These are phyloP conservation scores for Lophium mytilinum DNA, from an alignment of 495 filamentous ascomycete species.

Conservation along the genomic window DNA sequence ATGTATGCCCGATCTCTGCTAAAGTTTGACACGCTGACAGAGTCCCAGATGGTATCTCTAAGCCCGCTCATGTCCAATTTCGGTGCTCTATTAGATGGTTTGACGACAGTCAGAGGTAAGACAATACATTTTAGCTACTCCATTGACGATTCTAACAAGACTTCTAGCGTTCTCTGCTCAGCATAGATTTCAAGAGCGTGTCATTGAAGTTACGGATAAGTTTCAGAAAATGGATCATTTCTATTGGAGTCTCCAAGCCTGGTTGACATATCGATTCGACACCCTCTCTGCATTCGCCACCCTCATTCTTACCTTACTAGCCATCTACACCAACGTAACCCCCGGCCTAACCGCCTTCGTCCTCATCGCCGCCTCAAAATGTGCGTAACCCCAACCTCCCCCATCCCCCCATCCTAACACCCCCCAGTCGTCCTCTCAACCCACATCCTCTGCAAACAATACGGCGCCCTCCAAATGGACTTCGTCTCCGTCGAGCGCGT, in stretches of 20 bases:
- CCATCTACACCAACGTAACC: constrained; percentile 58
- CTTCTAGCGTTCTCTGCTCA: constrained; percentile 62
- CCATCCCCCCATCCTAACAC: background rate
- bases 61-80: constrained; percentile 81
- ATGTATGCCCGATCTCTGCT: background rate
- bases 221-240: constrained; percentile 93
- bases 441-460: constrained; percentile 62
- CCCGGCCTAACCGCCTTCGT: constrained; percentile 73
- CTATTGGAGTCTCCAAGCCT: constrained; percentile 78
- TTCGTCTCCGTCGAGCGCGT: constrained; percentile 82
- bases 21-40: background rate
- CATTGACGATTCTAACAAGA: background rate
- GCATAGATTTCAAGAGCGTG: constrained; percentile 62
- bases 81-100: constrained; percentile 65
- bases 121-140: background rate
- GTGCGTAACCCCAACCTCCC: background rate
- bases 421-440: constrained; percentile 55
- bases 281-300: constrained; percentile 60
- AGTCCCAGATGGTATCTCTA: constrained; percentile 57
- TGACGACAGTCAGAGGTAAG: constrained; percentile 55
- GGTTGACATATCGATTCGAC: constrained; percentile 74
- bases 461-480: constrained; percentile 80
- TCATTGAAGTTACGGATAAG: constrained; percentile 66
- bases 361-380: constrained; percentile 50
- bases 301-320: constrained; percentile 60